Base-by-base conservation (phyloP, 257 asterid genomes). In the Solanum chaucha region DNA sequence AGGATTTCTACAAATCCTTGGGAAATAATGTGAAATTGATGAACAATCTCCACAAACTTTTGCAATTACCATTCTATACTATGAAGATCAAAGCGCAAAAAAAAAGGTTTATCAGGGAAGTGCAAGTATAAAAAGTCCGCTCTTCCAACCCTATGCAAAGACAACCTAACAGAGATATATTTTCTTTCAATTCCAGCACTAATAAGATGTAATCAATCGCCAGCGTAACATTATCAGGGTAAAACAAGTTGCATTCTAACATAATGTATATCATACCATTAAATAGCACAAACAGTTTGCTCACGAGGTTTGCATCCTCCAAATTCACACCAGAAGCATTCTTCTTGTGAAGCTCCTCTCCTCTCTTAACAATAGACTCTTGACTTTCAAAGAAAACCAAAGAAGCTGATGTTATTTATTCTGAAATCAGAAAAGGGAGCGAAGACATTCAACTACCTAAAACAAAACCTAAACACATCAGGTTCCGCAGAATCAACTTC, bases 301-400 rank as follows among this genome's bases (percentile, higher is more conserved):
- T 91, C 86, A 94, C 94, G 92, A 97, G 93, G 89, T 90, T 92
- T 85, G 86, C 90, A 85, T 97, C 98, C 61, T 97, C 99, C 81
- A 97, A 91, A 91, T 94, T 94, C 87, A 93, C 98, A 91, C 89
- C 86, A 90, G 98, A 92, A 64, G 97, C 92, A 59, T 93, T 93
- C 92, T 94, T 97, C 97, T 97, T 97, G 93, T 94, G 89, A 77
- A 94, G 95, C 90, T 96, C 96, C 91, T 97, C 98, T 85, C 97
- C 99, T 91, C 91, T 94, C 90, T 89, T 94, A 73, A 93, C 90
- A 80, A 95, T 97, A 78, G 95, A 87, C 87, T 94, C 99, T 89
- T 95, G 98, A 91, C 99, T 97, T 86, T 67, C 72, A 87, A 89
- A 90, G 86, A 72, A 68, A 67, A 58, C 81, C 73, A 87, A 90